Evolutionary conservation across 345 rosid genomes (phyloP).

Genomic region (Excoecaria cochinchinensis): DNA sequence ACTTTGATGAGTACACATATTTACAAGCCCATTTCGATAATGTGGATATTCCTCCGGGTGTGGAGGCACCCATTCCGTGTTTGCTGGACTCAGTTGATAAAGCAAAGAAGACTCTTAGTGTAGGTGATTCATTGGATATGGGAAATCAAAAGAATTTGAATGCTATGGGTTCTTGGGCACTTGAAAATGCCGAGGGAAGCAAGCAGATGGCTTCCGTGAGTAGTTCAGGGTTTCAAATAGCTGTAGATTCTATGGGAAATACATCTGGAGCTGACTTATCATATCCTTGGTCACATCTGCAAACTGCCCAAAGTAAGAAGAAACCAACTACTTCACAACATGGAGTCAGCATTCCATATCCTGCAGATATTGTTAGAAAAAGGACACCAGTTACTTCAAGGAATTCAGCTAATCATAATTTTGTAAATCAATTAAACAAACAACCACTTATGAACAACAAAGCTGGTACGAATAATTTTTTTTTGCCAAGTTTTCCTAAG

Average conservation of each 20-base stretch:
- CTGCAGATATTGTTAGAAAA: constrained; percentile 20
- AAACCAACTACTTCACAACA: constrained; percentile 25
- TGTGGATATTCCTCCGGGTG: constrained; percentile 68
- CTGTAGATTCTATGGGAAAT: constrained; percentile 18
- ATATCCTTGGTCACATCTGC: constrained; percentile 18
- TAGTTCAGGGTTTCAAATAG: constrained; percentile 21
- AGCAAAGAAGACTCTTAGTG: constrained; percentile 23
- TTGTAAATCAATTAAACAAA: constrained; percentile 15
- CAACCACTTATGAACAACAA: constrained; percentile 1
- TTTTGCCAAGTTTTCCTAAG: constrained; percentile 11
- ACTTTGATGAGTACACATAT: constrained; percentile 43
- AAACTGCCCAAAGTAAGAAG: constrained; percentile 23
- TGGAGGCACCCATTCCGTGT: constrained; percentile 75
- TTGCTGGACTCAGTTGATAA: constrained; percentile 36
- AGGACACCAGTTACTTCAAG: constrained; percentile 24
- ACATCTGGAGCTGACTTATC: constrained; percentile 28
- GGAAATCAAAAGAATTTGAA: constrained; percentile 3
- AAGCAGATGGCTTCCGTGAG: constrained; percentile 25
- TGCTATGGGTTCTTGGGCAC: constrained; percentile 9
- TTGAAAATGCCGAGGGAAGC: constrained; percentile 14
- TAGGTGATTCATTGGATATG: constrained; percentile 22
- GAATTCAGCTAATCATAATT: constrained; percentile 22
- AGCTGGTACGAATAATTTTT: constrained; percentile 15
- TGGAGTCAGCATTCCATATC: constrained; percentile 15
- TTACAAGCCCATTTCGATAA: constrained; percentile 71